These are phyloP conservation scores for Podospora anserina DNA, from an alignment of 495 filamentous ascomycete genomes.

Conservation along the genomic window DNA sequence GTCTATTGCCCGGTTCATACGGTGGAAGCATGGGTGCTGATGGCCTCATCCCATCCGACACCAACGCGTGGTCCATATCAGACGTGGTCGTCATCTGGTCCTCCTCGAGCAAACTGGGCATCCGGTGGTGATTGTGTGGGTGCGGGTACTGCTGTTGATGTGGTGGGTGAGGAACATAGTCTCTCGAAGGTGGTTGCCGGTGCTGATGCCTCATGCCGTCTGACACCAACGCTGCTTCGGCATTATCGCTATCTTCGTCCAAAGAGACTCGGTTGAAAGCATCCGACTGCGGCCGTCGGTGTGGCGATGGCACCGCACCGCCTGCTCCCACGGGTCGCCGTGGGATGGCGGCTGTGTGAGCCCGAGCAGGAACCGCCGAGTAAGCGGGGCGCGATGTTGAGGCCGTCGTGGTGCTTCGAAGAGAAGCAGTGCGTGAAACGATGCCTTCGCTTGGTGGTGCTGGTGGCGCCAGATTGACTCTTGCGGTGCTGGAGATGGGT, in stretches of 20 bases:
- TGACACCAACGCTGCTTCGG: conserved; percentile 26
- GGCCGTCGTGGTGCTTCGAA: conserved; percentile 32
- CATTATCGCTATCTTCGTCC: conserved; percentile 23
- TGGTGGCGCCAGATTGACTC: conserved; percentile 1
- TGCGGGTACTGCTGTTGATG: background rate
- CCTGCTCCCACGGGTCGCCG: conserved; percentile 15
- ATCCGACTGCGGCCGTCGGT: background rate
- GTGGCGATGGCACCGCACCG: background rate
- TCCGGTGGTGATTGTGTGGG: conserved; percentile 5
- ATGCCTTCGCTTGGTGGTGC: conserved; percentile 34
- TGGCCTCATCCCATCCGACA: conserved; percentile 38
- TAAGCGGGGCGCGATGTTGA: conserved; percentile 4
- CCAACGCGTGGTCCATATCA: conserved; percentile 29
- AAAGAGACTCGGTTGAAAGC: conserved; percentile 19
- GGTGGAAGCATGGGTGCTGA: conserved; percentile 20
- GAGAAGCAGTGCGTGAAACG: conserved; percentile 32
- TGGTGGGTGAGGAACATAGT: background rate
- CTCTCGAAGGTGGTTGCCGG: background rate
- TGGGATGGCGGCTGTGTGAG: conserved; percentile 6
- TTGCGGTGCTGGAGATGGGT: conserved; percentile 6
- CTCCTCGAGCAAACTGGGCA: conserved; percentile 29
- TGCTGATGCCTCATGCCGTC: conserved; percentile 27
- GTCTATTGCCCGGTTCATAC: conserved; percentile 22
- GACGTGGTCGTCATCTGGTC: conserved; percentile 19
- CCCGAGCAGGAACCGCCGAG: background rate